Conservation (phyloP, 768 basidiomycete genomes). For the Suillus discolor region DNA sequence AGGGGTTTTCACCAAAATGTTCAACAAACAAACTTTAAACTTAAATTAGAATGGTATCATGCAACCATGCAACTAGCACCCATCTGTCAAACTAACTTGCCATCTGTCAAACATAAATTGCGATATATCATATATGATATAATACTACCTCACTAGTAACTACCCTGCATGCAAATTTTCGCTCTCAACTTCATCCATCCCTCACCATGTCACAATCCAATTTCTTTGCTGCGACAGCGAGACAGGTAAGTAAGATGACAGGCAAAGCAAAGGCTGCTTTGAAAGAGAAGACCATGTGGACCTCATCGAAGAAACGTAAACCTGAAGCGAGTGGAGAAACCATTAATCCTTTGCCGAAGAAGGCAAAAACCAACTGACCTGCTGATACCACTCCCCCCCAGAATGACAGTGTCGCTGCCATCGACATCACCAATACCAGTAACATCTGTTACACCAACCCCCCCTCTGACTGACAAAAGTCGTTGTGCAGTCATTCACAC, state of each 20-base stretch:
- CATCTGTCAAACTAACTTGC: no score
- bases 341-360: neutral
- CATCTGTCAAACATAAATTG: no score
- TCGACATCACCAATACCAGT: neutral
- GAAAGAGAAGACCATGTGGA: neutral
- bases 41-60: no score
- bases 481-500: no score
- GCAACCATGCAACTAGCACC: no score
- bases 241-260: neutral
- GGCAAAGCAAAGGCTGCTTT: neutral
- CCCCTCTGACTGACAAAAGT: neutral
- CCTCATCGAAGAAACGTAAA: neutral
- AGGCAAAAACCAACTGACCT: neutral
- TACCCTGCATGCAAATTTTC: neutral
- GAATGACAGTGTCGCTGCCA: neutral
- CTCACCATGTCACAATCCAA: neutral
- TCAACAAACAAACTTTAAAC: no score
- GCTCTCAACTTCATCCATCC: neutral
- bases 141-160: neutral
- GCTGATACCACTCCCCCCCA: neutral
- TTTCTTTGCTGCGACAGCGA: neutral
- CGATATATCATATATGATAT: neutral
- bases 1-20: no score
- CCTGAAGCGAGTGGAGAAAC: neutral
- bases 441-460: neutral